Evolutionary conservation across 768 basidiomycete genomes (phyloP).

Genomic region (Sporobolomyces roseus): DNA sequence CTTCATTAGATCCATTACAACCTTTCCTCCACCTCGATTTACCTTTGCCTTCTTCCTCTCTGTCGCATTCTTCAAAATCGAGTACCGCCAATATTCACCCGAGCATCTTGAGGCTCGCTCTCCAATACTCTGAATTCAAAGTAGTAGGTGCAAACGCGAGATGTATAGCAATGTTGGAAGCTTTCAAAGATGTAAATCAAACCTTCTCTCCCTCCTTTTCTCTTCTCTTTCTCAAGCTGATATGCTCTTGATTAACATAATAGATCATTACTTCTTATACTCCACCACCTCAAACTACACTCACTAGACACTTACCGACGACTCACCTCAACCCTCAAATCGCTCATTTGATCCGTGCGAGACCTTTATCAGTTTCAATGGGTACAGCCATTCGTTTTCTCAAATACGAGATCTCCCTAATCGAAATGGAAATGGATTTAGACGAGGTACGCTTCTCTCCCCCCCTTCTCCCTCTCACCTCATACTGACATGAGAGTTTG

Average conservation of each 20-base stretch:
- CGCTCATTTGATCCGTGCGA: conserved; percentile 75
- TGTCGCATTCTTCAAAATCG: conserved; percentile 74
- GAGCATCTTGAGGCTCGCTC: conserved; percentile 73
- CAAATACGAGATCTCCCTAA: conserved; percentile 87
- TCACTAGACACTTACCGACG: conserved; percentile 79
- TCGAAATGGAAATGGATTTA: conserved; percentile 89
- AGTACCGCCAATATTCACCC: conserved; percentile 90
- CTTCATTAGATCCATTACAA: conserved; percentile 32
- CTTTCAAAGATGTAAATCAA: conserved; percentile 82
- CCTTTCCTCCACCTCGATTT: conserved; percentile 45
- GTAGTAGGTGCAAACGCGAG: conserved; percentile 92
- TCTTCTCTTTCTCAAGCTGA: conserved; percentile 4
- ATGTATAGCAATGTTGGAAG: conserved; percentile 83
- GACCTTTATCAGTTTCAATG: conserved; percentile 89
- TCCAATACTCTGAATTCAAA: conserved; percentile 86
- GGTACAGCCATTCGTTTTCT: conserved; percentile 89
- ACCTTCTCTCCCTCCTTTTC: too few relatives aligned
- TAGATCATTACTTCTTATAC: conserved; percentile 88
- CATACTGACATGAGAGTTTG: too few relatives aligned
- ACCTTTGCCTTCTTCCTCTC: conserved; percentile 51
- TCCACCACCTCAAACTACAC: conserved; percentile 77
- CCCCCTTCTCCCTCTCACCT: neutral
- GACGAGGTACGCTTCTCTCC: conserved; percentile 66
- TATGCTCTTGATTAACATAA: conserved; percentile 36
- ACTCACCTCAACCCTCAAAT: conserved; percentile 90